Evolutionary conservation across 2,329 filamentous ascomycete genomes (phyloP).

Genomic region (Fusarium graminum): DNA sequence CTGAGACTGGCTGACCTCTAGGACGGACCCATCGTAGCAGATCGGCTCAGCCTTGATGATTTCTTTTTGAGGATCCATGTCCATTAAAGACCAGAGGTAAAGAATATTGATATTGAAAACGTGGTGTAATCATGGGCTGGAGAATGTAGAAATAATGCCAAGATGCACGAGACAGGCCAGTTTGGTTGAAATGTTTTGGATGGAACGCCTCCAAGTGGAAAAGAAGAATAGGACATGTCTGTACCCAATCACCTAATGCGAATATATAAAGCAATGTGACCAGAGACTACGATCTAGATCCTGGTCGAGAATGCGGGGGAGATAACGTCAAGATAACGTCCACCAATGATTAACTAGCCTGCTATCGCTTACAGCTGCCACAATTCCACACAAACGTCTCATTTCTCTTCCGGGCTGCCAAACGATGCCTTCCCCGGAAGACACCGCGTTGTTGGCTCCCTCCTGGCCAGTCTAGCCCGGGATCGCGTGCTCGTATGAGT

Average conservation of each 20-base stretch:
- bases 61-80: neutral
- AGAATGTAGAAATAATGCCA: neutral
- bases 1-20: neutral
- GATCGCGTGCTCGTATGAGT: neutral
- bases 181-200: neutral
- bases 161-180: neutral
- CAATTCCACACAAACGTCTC: neutral
- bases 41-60: constrained; percentile 1
- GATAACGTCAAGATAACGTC: neutral
- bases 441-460: neutral
- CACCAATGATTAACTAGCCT: constrained; percentile 1
- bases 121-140: neutral
- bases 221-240: neutral
- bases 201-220: neutral
- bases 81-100: neutral
- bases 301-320: constrained; percentile 9
- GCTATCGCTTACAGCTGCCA: neutral
- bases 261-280: neutral
- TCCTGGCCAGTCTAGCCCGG: constrained; percentile 1
- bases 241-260: neutral
- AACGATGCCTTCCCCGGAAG: neutral
- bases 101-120: neutral
- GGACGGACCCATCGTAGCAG: constrained; percentile 6
- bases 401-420: constrained; percentile 5
- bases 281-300: constrained; percentile 2